These are phyloP conservation scores for Aspergillus udagawae DNA, from an alignment of 2,329 filamentous ascomycete species.

Conservation along the genomic window DNA sequence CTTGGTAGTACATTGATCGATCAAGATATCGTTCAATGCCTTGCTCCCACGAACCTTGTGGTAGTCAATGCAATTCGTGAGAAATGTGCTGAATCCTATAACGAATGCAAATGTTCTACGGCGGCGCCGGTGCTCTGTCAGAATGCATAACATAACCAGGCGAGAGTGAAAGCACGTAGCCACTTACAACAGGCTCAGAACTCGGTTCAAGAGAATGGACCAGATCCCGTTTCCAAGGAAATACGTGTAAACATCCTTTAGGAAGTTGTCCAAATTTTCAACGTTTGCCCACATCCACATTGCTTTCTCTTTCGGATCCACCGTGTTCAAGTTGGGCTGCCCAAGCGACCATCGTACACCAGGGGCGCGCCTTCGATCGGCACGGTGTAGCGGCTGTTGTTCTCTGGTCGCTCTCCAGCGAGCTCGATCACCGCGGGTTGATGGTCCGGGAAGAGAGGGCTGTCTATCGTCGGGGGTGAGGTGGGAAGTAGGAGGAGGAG, in stretches of 20 bases:
- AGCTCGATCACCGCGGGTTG: constrained; percentile 40
- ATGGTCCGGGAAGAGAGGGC: constrained; percentile 34
- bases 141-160: not conserved
- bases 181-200: constrained; percentile 68
- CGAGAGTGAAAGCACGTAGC: not conserved
- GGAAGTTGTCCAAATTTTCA: constrained; percentile 81
- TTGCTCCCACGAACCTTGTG: constrained; percentile 64
- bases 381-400: constrained; percentile 36
- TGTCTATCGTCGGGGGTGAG: constrained; percentile 18
- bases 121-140: constrained; percentile 1
- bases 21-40: constrained; percentile 55
- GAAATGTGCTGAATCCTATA: constrained; percentile 74
- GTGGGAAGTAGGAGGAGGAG: constrained; percentile 29
- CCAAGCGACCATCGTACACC: constrained; percentile 24
- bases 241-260: constrained; percentile 81
- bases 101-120: constrained; percentile 74
- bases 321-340: constrained; percentile 36
- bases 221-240: constrained; percentile 78
- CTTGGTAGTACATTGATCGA: constrained; percentile 68
- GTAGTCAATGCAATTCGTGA: constrained; percentile 84
- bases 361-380: constrained; percentile 15
- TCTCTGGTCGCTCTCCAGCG: constrained; percentile 50
- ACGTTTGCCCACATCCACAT: constrained; percentile 94
- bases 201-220: constrained; percentile 72
- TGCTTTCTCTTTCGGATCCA: constrained; percentile 68